Conservation (phyloP, 371 early-diverging fungal species). For the Capillidium rhysosporum region DNA sequence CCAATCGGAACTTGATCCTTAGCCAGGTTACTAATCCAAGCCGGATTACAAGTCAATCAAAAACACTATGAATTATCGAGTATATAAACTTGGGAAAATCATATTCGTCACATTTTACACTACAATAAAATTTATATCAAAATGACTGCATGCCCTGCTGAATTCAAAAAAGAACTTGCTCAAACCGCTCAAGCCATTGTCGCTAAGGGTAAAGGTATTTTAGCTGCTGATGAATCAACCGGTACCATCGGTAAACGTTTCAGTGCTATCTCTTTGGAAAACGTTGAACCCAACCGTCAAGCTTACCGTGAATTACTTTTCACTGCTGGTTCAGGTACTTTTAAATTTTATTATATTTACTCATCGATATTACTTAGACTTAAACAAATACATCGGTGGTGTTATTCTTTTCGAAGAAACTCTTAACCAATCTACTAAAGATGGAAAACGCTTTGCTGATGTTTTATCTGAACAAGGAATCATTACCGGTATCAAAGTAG, state of each 20-base stretch:
- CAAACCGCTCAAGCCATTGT: slow-evolving; percentile 27
- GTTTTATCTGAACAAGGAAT: slow-evolving; percentile 24
- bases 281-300: slow-evolving; percentile 37
- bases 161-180: slow-evolving; percentile 14
- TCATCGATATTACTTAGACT: slow-evolving; percentile 9
- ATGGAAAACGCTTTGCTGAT: slow-evolving; percentile 24
- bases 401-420: slow-evolving; percentile 50
- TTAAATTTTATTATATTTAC: background rate
- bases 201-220: slow-evolving; percentile 33
- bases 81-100: too few relatives aligned
- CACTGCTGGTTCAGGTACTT: slow-evolving; percentile 17
- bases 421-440: slow-evolving; percentile 22
- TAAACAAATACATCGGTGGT: slow-evolving; percentile 30
- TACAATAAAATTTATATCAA: background rate
- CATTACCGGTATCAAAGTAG: slow-evolving; percentile 39
- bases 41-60: too few relatives aligned
- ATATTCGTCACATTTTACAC: too few relatives aligned
- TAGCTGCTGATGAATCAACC: slow-evolving; percentile 45
- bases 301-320: slow-evolving; percentile 40
- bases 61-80: too few relatives aligned
- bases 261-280: slow-evolving; percentile 23
- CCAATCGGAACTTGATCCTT: too few relatives aligned
- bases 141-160: slow-evolving; percentile 5
- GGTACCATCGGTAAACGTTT: slow-evolving; percentile 40
- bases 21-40: too few relatives aligned